Evolutionary conservation across 192 early-diverging fungal species (phyloP), one percentile per base, ranked within the genome.

Genomic region (Backusella morwellensis): DNA sequence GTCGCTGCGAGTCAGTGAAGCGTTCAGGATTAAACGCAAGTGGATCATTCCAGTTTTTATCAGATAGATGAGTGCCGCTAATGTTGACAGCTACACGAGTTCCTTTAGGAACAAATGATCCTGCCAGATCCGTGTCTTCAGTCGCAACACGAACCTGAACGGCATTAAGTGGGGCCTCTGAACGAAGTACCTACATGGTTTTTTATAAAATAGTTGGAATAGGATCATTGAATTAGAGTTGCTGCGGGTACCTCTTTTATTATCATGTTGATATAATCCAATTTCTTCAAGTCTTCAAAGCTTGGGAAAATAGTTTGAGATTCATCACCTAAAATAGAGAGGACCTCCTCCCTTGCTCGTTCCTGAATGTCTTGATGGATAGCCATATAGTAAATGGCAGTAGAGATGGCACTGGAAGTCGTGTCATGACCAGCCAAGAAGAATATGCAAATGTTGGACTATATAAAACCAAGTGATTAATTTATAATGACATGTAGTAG

Each of bases 321-420:
- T 50, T 56, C 69, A 21, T 77, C 52, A n/a, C 76, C 76, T 8
- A 77, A 15, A n/a, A 78, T 44, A 68, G 50, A 35, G 7, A 78
- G 19, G 19, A 40, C 77, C 35, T 78, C 77, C 34, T 73, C 38
- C 1, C 77, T 50, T 35, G 77, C 77, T 38, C 73, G 73, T 2
- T 73, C 23, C 66, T 78, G 77, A 26, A 77, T 59, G 47, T 40
- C 50, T 73, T 69, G 73, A 41, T 87, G 76, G 32, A 75, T 78
- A 1, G 86, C 88, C 52, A 89, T 77, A 76, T 86, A 83, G 56
- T 84, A 84, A 41, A 88, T 75, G 44, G 84, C 36, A 35, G 78
- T 73, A 50, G 80, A 74, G 3, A 88, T 67, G 9, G 81, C 74
- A 56, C 66, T 67, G 0, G 78, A 9, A 40, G 73, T 75, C 2